phyloP scores from a whole-genome alignment of 2,329 filamentous ascomycete species.

The Cytospora piceae region DNA sequence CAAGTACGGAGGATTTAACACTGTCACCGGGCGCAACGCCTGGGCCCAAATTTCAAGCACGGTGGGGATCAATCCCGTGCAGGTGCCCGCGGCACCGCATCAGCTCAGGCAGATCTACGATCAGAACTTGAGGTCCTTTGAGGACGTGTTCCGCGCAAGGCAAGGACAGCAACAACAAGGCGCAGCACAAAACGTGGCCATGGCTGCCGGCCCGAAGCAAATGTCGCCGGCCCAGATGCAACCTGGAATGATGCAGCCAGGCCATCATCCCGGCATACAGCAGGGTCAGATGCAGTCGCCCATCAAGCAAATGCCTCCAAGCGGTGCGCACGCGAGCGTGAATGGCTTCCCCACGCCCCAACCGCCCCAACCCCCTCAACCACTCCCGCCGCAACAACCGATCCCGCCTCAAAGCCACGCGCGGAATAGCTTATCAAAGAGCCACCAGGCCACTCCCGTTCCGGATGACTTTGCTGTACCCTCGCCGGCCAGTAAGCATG shows the following conservation, averaged over 20 bases:
- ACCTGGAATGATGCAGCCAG: constrained; percentile 46
- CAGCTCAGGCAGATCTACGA: constrained; percentile 77
- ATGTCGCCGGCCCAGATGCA: constrained; percentile 46
- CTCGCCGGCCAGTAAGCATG: constrained; percentile 51
- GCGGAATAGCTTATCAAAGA: constrained; percentile 57
- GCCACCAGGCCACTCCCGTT: constrained; percentile 49
- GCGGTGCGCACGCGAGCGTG: constrained; percentile 49
- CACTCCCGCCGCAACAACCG: constrained; percentile 44
- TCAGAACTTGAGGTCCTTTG: constrained; percentile 75
- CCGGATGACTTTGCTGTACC: constrained; percentile 48
- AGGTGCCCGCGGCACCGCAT: constrained; percentile 67
- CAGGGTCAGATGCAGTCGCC: constrained; percentile 47
- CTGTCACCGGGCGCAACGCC: constrained; percentile 67
- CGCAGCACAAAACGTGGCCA: constrained; percentile 36
- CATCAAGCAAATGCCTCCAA: constrained; percentile 51
- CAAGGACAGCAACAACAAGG: constrained; percentile 49
- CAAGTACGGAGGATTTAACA: constrained; percentile 77
- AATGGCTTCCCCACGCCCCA: constrained; percentile 56
- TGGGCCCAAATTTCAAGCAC: constrained; percentile 75
- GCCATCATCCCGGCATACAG: constrained; percentile 47
- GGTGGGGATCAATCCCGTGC: constrained; percentile 64
- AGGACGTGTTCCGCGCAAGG: constrained; percentile 63
- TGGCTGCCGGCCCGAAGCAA: constrained; percentile 48
- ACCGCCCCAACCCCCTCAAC: constrained; percentile 45
- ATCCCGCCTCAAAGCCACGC: constrained; percentile 49